Evolutionary conservation across 352 stramenopile species (phyloP), one percentile per base, ranked within the genome.

Genomic region (Pythium guiyangense): DNA sequence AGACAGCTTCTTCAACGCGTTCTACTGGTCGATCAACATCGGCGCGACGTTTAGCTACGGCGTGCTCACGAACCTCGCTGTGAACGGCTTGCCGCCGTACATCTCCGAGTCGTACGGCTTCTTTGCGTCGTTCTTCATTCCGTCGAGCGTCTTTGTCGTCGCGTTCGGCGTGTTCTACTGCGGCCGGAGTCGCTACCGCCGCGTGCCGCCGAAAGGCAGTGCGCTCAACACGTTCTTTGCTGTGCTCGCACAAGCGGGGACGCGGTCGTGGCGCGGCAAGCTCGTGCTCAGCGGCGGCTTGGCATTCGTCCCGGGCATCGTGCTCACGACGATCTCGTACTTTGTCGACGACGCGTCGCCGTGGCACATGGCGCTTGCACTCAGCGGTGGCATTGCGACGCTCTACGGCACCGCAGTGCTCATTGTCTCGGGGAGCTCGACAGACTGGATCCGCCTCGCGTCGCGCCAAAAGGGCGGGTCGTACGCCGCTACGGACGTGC

Each of bases 11-110:
- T 97, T 97, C 73, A 96, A 96, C 60, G 96, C 82, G 81, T 97
- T 97, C 69, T 97, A 97, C 70, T 96, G 86, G 86, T 73, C 84
- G 15, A 96, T 97, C 67, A 97, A 97, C 62, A 74, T 96, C 26
- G 91, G 91, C 37, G 87, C 91, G 9, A 90, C 90, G 37, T 83
- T 97, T 55, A 96, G 88, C 72, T 97, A 94, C 67, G 91, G 79
- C 2, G 71, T 97, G 49, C 73, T 97, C 27, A 92, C 87, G 6
- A 97, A 97, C 58, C 61, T 97, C 34, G 90, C 88, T 0, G 87
- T 97, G 18, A 96, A 97, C 57, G 90, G 90, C 9, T 47, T 97
- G 5, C 74, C 86, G 31, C 84, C 84, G 11, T 90, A 94, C 50
- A 85, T 96, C 39, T 79, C 84, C 11, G 62, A 79, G 9, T 59